phyloP scores from a whole-genome alignment of 495 filamentous ascomycete species.

The Aspergillus steynii region DNA sequence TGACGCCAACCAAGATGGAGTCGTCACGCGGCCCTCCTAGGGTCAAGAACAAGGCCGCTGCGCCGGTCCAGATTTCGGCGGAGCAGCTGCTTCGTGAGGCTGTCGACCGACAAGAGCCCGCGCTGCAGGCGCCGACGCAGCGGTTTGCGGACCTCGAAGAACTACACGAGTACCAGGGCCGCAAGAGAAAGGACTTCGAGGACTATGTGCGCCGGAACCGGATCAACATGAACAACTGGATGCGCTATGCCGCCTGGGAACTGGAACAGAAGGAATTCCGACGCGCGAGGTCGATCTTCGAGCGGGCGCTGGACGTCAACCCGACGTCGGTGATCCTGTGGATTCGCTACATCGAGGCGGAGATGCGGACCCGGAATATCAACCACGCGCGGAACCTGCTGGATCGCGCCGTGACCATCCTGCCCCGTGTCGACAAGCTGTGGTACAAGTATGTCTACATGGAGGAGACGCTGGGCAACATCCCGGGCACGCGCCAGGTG shows the following conservation, averaged over 20 bases:
- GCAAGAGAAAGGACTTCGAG: slow-evolving; percentile 95
- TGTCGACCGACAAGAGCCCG: slow-evolving; percentile 92
- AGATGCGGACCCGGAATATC: slow-evolving; percentile 96
- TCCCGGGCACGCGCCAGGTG: slow-evolving; percentile 88
- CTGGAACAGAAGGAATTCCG: slow-evolving; percentile 97
- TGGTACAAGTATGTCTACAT: slow-evolving; percentile 99
- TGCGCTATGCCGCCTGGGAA: slow-evolving; percentile 96
- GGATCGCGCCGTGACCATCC: slow-evolving; percentile 92
- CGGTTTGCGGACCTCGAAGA: slow-evolving; percentile 96
- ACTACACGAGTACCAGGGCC: slow-evolving; percentile 94
- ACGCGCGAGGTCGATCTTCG: slow-evolving; percentile 94
- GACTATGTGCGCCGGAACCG: slow-evolving; percentile 95
- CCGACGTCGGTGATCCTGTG: slow-evolving; percentile 78
- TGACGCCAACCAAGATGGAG: slow-evolving; percentile 65
- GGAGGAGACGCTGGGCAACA: slow-evolving; percentile 94
- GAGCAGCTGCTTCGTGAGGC: slow-evolving; percentile 98
- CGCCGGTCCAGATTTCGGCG: slow-evolving; percentile 85
- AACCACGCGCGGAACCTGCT: slow-evolving; percentile 95
- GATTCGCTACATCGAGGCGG: slow-evolving; percentile 91
- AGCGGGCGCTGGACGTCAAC: slow-evolving; percentile 91
- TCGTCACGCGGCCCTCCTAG: slow-evolving; percentile 87
- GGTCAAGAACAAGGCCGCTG: slow-evolving; percentile 98
- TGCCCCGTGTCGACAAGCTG: slow-evolving; percentile 89
- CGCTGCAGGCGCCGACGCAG: slow-evolving; percentile 86
- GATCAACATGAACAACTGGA: slow-evolving; percentile 98